phyloP scores from a whole-genome alignment of 1,139 yeast species.

The Candida sp. region DNA sequence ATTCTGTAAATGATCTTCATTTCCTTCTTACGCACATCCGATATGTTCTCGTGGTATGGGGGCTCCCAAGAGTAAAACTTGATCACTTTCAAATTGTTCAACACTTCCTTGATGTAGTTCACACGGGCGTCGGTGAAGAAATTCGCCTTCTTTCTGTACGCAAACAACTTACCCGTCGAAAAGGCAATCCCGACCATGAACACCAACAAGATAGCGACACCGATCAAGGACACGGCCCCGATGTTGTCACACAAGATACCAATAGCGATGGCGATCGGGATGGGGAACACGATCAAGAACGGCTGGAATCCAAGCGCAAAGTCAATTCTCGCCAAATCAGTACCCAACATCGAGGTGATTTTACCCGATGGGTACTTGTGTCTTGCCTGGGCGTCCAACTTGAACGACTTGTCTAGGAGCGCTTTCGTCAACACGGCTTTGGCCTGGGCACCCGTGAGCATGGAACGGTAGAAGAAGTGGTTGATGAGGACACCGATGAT shows the following conservation, averaged over 20 bases:
- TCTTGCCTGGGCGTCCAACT: constrained; percentile 61
- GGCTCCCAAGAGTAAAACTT: constrained; percentile 69
- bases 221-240: constrained; percentile 40
- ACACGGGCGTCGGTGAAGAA: constrained; percentile 37
- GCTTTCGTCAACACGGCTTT: constrained; percentile 72
- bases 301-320: constrained; percentile 39
- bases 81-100: constrained; percentile 38
- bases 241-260: constrained; percentile 36
- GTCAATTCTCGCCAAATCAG: constrained; percentile 41
- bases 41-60: constrained; percentile 53
- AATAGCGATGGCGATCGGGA: constrained; percentile 34
- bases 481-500: constrained; percentile 26
- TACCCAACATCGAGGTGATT: constrained; percentile 57
- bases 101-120: constrained; percentile 37
- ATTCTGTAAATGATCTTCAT: constrained; percentile 50
- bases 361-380: constrained; percentile 67
- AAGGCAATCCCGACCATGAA: constrained; percentile 27
- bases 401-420: constrained; percentile 66
- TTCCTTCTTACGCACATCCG: constrained; percentile 51
- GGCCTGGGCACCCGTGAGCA: constrained; percentile 63
- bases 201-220: constrained; percentile 32
- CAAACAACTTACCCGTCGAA: constrained; percentile 29
- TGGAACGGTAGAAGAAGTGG: constrained; percentile 33
- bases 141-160: constrained; percentile 30
- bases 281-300: constrained; percentile 28